Percentiles rank a stretch among this genome's conserved stretches.
Evolutionary conservation across 2,329 filamentous ascomycete species (phyloP).

Genomic region (Mycosphaerella arachidis): DNA sequence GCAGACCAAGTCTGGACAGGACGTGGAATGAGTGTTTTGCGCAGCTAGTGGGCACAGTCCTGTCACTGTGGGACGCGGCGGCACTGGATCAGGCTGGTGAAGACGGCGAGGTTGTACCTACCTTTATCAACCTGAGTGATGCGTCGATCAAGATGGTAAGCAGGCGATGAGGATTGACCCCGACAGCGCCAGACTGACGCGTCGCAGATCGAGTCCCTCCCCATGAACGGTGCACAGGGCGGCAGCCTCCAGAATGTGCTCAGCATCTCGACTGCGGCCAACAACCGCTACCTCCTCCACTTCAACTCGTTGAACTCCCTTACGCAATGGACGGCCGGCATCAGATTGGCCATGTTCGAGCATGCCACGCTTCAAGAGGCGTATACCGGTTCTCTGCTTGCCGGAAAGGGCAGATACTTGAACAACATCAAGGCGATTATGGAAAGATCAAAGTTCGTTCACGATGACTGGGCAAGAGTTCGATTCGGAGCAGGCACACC

Average conservation of each 20-base stretch:
- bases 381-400: constrained; percentile 92
- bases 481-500: constrained; percentile 93
- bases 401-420: constrained; percentile 81
- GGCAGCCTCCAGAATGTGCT: constrained; percentile 89
- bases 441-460: constrained; percentile 69
- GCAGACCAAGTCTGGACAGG: constrained; percentile 76
- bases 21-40: constrained; percentile 97
- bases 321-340: constrained; percentile 92
- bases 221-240: constrained; percentile 70
- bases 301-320: constrained; percentile 93
- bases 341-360: constrained; percentile 90
- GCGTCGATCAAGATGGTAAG: constrained; percentile 94
- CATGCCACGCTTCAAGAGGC: constrained; percentile 90
- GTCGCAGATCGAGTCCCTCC: constrained; percentile 62
- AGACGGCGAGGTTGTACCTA: constrained; percentile 78
- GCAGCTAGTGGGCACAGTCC: constrained; percentile 87
- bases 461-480: constrained; percentile 92
- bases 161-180: neutral
- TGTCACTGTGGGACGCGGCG: constrained; percentile 92
- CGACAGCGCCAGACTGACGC: constrained; percentile 4
- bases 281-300: constrained; percentile 91
- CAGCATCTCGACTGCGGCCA: constrained; percentile 89
- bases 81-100: constrained; percentile 84
- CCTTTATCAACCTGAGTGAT: constrained; percentile 95
- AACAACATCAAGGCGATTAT: constrained; percentile 91